A percentile compares a stretch with the other conserved stretches of the same genome.
phyloP scores from a whole-genome alignment of 371 early-diverging fungal species.

The Zopfochytrium polystomum region DNA sequence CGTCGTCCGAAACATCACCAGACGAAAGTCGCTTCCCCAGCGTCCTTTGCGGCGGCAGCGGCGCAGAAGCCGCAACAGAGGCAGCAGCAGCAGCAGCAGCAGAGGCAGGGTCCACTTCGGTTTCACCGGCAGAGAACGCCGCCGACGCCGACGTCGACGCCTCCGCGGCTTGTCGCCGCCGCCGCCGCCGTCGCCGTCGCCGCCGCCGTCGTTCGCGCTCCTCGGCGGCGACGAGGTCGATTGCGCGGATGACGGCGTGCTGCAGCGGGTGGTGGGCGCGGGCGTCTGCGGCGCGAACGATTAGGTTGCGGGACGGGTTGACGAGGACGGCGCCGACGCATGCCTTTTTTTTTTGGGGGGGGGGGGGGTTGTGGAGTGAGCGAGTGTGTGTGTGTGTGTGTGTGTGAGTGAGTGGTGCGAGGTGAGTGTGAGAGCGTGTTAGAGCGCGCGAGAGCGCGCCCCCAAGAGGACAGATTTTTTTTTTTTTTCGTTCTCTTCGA shows the following conservation, averaged over 20 bases:
- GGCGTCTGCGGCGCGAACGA: slow-evolving; percentile 10
- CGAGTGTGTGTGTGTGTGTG: not conserved
- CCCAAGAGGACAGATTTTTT: too few species aligned
- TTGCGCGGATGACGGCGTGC: slow-evolving; percentile 50
- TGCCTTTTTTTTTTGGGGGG: too few species aligned
- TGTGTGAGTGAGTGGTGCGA: not conserved
- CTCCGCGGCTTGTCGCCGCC: too few species aligned
- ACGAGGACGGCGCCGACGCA: slow-evolving; percentile 8
- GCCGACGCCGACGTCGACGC: too few species aligned
- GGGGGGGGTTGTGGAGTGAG: too few species aligned
- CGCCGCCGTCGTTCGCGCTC: slow-evolving; percentile 28
- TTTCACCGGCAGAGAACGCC: too few species aligned
- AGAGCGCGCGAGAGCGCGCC: too few species aligned
- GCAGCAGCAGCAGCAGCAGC: too few species aligned
- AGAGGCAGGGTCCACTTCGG: not conserved
- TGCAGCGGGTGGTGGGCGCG: slow-evolving; percentile 38
- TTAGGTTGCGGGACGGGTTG: slow-evolving; percentile 3
- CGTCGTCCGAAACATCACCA: too few species aligned
- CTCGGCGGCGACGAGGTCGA: slow-evolving; percentile 36
- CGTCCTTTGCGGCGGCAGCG: not conserved
- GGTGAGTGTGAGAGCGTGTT: not conserved
- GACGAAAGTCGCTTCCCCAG: too few species aligned
- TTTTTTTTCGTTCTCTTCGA: too few species aligned
- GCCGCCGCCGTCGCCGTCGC: too few species aligned
- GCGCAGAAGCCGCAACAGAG: not conserved